Evolutionary conservation across 345 rosid species (phyloP), one percentile per base, ranked within the genome.

Genomic region (Acer yangbiense): DNA sequence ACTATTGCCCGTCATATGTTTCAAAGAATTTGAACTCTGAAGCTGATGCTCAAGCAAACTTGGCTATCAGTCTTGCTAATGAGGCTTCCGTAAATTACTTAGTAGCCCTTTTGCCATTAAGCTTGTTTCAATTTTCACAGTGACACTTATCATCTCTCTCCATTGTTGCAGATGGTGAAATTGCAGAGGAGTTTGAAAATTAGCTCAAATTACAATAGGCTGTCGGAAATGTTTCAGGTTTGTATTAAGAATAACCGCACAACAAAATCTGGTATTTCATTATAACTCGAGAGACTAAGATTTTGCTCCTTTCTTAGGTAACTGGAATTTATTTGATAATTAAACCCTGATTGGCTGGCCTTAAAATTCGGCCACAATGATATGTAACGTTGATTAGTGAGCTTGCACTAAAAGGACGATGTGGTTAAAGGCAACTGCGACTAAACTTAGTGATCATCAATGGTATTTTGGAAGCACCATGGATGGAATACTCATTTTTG

Each of bases 21-120:
- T 6, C 10, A 20, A 62, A 95, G 99, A 86, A 81, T 44, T 74
- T 80, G 63, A 95, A 95, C 81, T 76, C 86, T 7, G 95, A 87
- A 2, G 99, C 99, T 9, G 99, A 95, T 82, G 89, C 85, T 80
- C 93, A 90, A 74, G 99, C 99, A 43, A 95, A 90, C 29, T 82
- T 88, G 80, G 98, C 93, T 63, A 66, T 78, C 77, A n/a, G 76
- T 25, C 99, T 95, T 68, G 79, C 78, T 27, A 94, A 97, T 95
- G 84, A 27, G 29, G 29, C 79, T 83, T 74, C 21, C 60, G 9
- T 23, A 63, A 63, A 16, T 20, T 18, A 73, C 68, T 43, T 73
- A 1, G 29, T 27, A 63, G 29, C 44, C 67, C 65, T 61, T 52
- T 50, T 23, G 39, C 68, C 4, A 10, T 72, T 69, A 67, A 52